These are phyloP conservation scores for Pneumocystis sp. DNA, from an alignment of 1,139 yeast genomes.

Conservation along the genomic window DNA sequence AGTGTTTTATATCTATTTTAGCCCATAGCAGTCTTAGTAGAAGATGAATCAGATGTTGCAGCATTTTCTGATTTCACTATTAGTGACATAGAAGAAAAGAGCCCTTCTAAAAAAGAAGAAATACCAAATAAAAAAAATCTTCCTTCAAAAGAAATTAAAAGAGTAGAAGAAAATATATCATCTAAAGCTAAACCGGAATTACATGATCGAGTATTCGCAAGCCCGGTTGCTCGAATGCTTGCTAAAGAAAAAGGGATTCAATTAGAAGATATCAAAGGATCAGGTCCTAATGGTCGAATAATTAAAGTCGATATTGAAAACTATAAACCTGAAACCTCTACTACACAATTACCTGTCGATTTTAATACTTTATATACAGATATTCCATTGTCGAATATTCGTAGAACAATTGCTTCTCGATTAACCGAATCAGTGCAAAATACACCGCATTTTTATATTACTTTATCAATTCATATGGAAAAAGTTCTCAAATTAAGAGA, in stretches of 20 bases:
- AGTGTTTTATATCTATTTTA: background rate
- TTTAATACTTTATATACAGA: constrained; percentile 49
- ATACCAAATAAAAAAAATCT: constrained; percentile 7
- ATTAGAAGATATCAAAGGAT: constrained; percentile 68
- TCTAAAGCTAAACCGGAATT: constrained; percentile 22
- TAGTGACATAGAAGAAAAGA: constrained; percentile 44
- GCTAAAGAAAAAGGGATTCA: constrained; percentile 90
- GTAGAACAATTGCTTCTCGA: constrained; percentile 86
- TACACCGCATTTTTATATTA: constrained; percentile 84
- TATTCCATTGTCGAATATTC: constrained; percentile 77
- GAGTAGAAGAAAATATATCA: constrained; percentile 1
- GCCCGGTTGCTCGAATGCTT: constrained; percentile 85
- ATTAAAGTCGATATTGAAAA: constrained; percentile 78
- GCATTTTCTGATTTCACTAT: constrained; percentile 78
- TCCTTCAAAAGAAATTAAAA: constrained; percentile 1
- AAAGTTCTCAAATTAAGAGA: constrained; percentile 86
- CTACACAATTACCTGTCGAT: constrained; percentile 34
- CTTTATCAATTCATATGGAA: constrained; percentile 70
- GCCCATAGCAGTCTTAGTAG: constrained; percentile 95
- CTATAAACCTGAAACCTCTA: constrained; percentile 33
- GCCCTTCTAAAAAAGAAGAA: constrained; percentile 6
- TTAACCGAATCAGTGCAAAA: constrained; percentile 70
- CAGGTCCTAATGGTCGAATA: constrained; percentile 93
- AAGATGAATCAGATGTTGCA: constrained; percentile 64
- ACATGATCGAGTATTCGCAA: constrained; percentile 62